Percentiles rank a stretch among this genome's conserved stretches.
These are phyloP conservation scores for Termitomyces titanicus DNA, from an alignment of 768 basidiomycete species.

Conservation along the genomic window DNA sequence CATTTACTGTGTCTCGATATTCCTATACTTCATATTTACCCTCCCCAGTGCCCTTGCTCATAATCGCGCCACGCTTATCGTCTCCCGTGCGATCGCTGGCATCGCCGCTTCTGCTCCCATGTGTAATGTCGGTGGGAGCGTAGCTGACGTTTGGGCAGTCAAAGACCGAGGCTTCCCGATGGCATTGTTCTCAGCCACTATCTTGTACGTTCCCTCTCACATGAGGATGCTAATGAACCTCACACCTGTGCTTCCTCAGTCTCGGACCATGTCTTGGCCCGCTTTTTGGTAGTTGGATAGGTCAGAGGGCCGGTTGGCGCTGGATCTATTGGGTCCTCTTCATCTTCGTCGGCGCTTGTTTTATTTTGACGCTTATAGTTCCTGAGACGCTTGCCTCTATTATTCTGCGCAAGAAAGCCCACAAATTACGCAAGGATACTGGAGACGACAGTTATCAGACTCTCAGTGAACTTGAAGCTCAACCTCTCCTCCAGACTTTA, in stretches of 20 bases:
- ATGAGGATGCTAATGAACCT: background rate
- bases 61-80: constrained; percentile 31
- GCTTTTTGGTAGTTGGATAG: constrained; percentile 46
- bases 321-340: constrained; percentile 49
- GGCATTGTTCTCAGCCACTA: constrained; percentile 38
- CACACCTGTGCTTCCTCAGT: constrained; percentile 12
- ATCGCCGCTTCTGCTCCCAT: constrained; percentile 12
- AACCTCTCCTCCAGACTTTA: background rate
- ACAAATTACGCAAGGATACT: constrained; percentile 34
- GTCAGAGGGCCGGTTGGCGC: constrained; percentile 40
- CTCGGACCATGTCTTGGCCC: constrained; percentile 48
- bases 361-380: constrained; percentile 36
- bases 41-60: constrained; percentile 42
- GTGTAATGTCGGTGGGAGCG: constrained; percentile 41
- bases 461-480: constrained; percentile 5
- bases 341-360: constrained; percentile 35
- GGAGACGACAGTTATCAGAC: constrained; percentile 15
- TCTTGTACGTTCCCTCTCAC: constrained; percentile 31
- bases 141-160: constrained; percentile 40
- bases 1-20: constrained; percentile 34
- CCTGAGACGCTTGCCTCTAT: constrained; percentile 50
- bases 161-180: constrained; percentile 34
- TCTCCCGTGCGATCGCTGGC: constrained; percentile 22
- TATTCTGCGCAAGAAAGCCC: constrained; percentile 40
- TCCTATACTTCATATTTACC: constrained; percentile 43